Percentiles rank a stretch among this genome's conserved stretches.
These are phyloP conservation scores for Blastobotrys proliferans DNA, from an alignment of 1,139 yeast genomes.

Conservation along the genomic window DNA sequence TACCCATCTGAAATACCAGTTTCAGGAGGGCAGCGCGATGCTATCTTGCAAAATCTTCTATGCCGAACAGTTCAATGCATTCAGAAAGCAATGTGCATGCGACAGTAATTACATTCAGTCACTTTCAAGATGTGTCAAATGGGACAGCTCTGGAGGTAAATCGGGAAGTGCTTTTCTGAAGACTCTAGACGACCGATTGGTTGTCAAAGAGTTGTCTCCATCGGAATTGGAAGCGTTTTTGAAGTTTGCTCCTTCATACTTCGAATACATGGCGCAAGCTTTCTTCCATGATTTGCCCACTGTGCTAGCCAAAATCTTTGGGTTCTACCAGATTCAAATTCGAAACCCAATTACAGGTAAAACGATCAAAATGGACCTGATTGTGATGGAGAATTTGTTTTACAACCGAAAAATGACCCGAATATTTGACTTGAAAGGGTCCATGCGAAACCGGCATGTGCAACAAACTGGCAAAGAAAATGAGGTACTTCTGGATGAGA, in stretches of 20 bases:
- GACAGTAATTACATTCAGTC: constrained; percentile 79
- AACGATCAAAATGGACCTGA: constrained; percentile 78
- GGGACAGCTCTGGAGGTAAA: constrained; percentile 97
- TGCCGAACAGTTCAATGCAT: constrained; percentile 95
- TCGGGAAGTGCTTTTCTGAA: constrained; percentile 93
- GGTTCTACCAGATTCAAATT: constrained; percentile 89
- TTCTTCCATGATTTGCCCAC: constrained; percentile 93
- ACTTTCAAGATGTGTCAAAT: constrained; percentile 84
- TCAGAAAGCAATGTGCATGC: constrained; percentile 77
- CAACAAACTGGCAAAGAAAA: constrained; percentile 94
- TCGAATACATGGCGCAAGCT: constrained; percentile 94
- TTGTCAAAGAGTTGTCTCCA: constrained; percentile 84
- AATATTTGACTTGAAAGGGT: constrained; percentile 93
- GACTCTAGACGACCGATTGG: constrained; percentile 84
- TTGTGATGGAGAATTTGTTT: constrained; percentile 93
- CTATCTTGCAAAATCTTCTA: constrained; percentile 91
- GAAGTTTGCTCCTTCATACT: constrained; percentile 92
- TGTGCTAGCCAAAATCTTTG: constrained; percentile 89
- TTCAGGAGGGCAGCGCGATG: constrained; percentile 77
- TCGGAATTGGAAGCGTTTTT: constrained; percentile 91
- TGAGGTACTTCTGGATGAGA: constrained; percentile 91
- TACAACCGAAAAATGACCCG: constrained; percentile 79
- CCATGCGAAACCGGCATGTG: constrained; percentile 96
- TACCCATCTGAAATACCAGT: constrained; percentile 82
- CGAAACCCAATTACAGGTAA: constrained; percentile 73